These are phyloP conservation scores for Bruguiera hainesii DNA, from an alignment of 441 rosid genomes.

Conservation along the genomic window DNA sequence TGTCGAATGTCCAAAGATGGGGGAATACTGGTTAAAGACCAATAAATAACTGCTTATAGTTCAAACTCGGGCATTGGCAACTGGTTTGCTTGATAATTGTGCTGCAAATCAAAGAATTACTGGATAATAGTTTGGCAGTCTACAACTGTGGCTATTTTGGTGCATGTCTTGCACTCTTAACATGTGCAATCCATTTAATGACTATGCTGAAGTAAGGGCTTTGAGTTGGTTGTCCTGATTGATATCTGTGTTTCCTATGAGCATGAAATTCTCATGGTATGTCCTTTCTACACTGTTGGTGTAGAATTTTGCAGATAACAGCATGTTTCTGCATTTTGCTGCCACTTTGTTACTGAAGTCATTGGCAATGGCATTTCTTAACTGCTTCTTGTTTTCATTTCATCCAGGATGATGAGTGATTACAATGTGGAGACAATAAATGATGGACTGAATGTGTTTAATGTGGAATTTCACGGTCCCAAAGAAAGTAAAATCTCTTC, in stretches of 20 bases:
- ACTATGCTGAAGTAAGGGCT: too few species aligned
- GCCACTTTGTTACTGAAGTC: slow-evolving; percentile 11
- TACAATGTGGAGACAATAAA: slow-evolving; percentile 71
- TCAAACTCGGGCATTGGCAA: not conserved
- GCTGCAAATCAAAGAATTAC: too few species aligned
- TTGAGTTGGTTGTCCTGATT: too few species aligned
- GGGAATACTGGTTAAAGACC: not conserved
- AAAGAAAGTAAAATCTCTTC: slow-evolving; percentile 56
- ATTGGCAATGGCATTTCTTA: slow-evolving; percentile 6
- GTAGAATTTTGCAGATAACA: too few species aligned
- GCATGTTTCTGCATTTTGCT: not conserved
- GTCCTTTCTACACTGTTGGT: too few species aligned
- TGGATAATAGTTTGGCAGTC: too few species aligned
- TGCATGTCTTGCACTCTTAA: too few species aligned
- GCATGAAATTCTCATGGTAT: too few species aligned
- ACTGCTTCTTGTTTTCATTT: slow-evolving; percentile 9
- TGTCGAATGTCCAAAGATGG: not conserved
- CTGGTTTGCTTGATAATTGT: not conserved
- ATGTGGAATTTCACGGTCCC: slow-evolving; percentile 72
- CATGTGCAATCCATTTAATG: too few species aligned
- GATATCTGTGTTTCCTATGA: too few species aligned
- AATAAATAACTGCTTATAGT: not conserved
- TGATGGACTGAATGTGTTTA: slow-evolving; percentile 69
- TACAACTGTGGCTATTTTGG: too few species aligned
- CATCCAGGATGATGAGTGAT: slow-evolving; percentile 77